These are phyloP conservation scores for Quercus phellos DNA, from an alignment of 331 rosid species.

Conservation along the genomic window DNA sequence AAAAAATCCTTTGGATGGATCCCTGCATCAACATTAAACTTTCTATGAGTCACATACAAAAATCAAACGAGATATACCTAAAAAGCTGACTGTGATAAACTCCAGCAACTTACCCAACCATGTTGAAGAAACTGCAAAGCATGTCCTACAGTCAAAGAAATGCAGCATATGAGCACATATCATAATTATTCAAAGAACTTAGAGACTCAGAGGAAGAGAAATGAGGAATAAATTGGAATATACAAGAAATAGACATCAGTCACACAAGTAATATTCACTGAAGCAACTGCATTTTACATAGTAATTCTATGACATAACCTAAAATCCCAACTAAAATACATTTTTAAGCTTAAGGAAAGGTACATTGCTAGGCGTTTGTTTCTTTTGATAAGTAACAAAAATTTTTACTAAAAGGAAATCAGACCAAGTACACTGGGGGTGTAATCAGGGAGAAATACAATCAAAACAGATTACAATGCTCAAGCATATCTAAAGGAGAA, in stretches of 20 bases:
- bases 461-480: too few relatives aligned
- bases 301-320: not conserved
- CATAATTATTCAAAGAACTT: not conserved
- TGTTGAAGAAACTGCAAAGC: slow-evolving; percentile 97
- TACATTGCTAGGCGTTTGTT: not conserved
- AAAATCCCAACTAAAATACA: not conserved
- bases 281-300: not conserved
- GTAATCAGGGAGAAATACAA: too few relatives aligned
- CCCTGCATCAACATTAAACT: slow-evolving; percentile 52
- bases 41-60: slow-evolving; percentile 14
- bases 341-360: not conserved
- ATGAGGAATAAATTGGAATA: not conserved
- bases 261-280: not conserved
- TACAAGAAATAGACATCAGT: not conserved
- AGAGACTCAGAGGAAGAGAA: slow-evolving; percentile 7
- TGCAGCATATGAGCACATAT: slow-evolving; percentile 27
- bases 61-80: slow-evolving; percentile 22
- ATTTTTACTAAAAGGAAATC: too few relatives aligned
- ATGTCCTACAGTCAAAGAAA: slow-evolving; percentile 68
- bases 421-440: too few relatives aligned
- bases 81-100: slow-evolving; percentile 8
- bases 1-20: slow-evolving; percentile 80
- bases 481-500: too few relatives aligned
- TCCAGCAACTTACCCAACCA: slow-evolving; percentile 66
- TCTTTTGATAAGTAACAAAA: too few relatives aligned